Conservation (phyloP, 2,329 filamentous ascomycete genomes). For the Hortaea werneckii region DNA sequence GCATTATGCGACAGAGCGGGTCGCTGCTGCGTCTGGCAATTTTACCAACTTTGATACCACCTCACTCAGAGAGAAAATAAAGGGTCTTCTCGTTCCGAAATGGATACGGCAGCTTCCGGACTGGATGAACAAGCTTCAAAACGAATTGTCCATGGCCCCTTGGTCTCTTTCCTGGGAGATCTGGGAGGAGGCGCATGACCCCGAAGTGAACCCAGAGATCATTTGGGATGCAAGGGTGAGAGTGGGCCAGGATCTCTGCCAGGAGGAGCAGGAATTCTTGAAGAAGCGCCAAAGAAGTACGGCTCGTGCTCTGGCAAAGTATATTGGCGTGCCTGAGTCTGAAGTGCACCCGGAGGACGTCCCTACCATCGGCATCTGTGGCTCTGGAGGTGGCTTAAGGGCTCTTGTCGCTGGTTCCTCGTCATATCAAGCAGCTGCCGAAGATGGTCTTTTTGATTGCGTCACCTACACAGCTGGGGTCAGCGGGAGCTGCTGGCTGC, state of each 20-base stretch:
- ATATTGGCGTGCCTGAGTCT: slow-evolving; percentile 65
- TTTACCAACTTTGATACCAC: slow-evolving; percentile 20
- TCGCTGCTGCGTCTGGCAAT: slow-evolving; percentile 16
- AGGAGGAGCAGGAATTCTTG: slow-evolving; percentile 70
- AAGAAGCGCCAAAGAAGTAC: slow-evolving; percentile 58
- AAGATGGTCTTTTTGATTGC: slow-evolving; percentile 87
- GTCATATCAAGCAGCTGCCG: slow-evolving; percentile 71
- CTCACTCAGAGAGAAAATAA: slow-evolving; percentile 18
- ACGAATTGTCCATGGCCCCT: slow-evolving; percentile 75
- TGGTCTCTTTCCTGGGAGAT: slow-evolving; percentile 87
- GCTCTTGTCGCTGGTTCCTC: slow-evolving; percentile 85
- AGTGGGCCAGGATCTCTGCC: slow-evolving; percentile 69
- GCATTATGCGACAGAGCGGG: slow-evolving; percentile 16
- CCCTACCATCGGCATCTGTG: slow-evolving; percentile 85
- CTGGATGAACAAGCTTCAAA: slow-evolving; percentile 72
- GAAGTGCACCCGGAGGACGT: slow-evolving; percentile 90
- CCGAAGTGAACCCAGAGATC: slow-evolving; percentile 77
- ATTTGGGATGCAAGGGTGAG: slow-evolving; percentile 70
- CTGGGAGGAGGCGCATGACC: slow-evolving; percentile 82
- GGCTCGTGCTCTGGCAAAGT: slow-evolving; percentile 65
- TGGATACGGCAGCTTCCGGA: slow-evolving; percentile 71
- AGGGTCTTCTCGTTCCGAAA: slow-evolving; percentile 55
- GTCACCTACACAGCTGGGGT: slow-evolving; percentile 92
- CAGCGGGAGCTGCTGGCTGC: slow-evolving; percentile 92
- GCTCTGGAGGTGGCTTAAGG: slow-evolving; percentile 81